Conservation (phyloP, 179 eudicot genomes). For the Actinidia chinensis region DNA sequence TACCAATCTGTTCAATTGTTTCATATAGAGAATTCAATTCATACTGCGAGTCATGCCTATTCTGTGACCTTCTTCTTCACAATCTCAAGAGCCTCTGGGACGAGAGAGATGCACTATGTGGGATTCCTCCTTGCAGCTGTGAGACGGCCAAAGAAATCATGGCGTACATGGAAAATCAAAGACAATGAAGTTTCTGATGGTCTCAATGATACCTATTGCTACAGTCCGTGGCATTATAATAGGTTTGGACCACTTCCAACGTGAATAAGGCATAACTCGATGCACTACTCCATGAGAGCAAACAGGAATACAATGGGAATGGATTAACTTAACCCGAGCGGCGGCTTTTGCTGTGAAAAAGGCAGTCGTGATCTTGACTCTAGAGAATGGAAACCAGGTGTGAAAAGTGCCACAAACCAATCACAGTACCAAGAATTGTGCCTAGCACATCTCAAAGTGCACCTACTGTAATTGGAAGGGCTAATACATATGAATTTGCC, state of each 20-base stretch:
- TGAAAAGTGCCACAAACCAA: constrained; percentile 19
- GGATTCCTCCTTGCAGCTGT: no score
- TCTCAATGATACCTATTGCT: constrained; percentile 9
- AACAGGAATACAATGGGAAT: constrained; percentile 1
- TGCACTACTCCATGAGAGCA: constrained; percentile 9
- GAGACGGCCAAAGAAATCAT: constrained; percentile 3
- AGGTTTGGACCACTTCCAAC: constrained; percentile 12
- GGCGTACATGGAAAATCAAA: constrained; percentile 2
- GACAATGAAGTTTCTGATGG: constrained; percentile 18
- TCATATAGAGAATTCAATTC: constrained; percentile 19
- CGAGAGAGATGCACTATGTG: no score
- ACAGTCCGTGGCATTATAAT: constrained; percentile 2
- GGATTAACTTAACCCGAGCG: neutral
- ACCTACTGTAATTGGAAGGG: constrained; percentile 13
- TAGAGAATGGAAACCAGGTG: neutral
- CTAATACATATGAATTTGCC: constrained; percentile 7
- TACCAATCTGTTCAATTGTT: constrained; percentile 10
- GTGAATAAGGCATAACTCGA: constrained; percentile 16
- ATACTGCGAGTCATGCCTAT: constrained; percentile 12
- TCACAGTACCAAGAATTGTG: no score
- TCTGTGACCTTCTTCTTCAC: constrained; percentile 9
- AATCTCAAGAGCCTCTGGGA: no score
- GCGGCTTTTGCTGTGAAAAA: constrained; percentile 17
- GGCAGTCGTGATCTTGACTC: neutral
- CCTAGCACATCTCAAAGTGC: no score